A percentile compares a stretch with the other conserved stretches of the same genome.
Conservation (phyloP, 306 rosid species). For the Dalbergia cochinchinensis region DNA sequence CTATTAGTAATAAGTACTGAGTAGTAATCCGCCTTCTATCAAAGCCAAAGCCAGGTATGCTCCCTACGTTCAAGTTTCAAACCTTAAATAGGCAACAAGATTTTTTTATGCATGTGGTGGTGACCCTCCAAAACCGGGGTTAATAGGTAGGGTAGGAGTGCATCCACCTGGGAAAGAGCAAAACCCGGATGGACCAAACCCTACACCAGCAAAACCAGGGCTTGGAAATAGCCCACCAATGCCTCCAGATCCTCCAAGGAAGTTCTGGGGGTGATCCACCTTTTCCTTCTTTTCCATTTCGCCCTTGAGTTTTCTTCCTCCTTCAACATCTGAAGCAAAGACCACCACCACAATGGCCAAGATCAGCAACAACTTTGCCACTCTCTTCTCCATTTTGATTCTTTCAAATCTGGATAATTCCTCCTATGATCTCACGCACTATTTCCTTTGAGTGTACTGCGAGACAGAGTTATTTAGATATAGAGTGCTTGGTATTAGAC, state of each 20-base stretch:
- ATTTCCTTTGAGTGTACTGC: background rate
- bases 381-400: slow-evolving; percentile 40
- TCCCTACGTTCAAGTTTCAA: background rate
- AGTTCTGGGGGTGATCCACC: slow-evolving; percentile 43
- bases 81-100: background rate
- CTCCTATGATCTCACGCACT: background rate
- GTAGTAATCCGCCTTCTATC: background rate
- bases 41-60: background rate
- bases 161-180: slow-evolving; percentile 56
- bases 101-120: slow-evolving; percentile 43
- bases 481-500: background rate
- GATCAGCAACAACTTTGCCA: slow-evolving; percentile 23
- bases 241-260: slow-evolving; percentile 36
- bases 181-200: slow-evolving; percentile 44
- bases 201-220: slow-evolving; percentile 46
- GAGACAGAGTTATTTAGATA: background rate
- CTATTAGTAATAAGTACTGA: background rate
- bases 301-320: slow-evolving; percentile 26
- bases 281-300: slow-evolving; percentile 11
- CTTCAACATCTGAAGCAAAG: slow-evolving; percentile 46
- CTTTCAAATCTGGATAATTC: background rate
- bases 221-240: slow-evolving; percentile 45
- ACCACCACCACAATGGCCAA: slow-evolving; percentile 28
- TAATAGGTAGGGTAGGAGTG: slow-evolving; percentile 36
- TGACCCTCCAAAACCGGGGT: slow-evolving; percentile 21